Conservation (phyloP, 2,329 filamentous ascomycete species). For the Botrytis hyacinthi region DNA sequence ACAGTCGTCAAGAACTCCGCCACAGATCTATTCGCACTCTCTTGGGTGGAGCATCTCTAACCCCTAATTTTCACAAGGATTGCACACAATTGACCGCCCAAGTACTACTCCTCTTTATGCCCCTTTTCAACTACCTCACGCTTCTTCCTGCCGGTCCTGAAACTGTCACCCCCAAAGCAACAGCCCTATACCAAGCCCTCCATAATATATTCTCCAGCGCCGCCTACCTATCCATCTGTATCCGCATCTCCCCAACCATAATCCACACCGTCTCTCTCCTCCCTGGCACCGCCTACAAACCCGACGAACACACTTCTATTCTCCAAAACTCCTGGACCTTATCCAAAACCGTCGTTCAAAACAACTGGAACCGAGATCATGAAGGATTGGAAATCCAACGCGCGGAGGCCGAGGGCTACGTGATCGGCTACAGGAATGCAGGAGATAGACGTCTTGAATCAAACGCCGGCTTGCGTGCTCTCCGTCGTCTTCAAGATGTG, state of each 20-base stretch:
- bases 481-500: not conserved
- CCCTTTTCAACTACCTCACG: slow-evolving; percentile 31
- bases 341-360: slow-evolving; percentile 23
- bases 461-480: not conserved
- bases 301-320: slow-evolving; percentile 27
- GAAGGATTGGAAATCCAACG: not conserved
- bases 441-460: not conserved
- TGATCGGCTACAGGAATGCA: not conserved
- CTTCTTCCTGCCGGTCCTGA: slow-evolving; percentile 11
- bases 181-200: slow-evolving; percentile 29
- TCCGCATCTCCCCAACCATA: slow-evolving; percentile 32
- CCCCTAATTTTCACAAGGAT: slow-evolving; percentile 42
- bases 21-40: slow-evolving; percentile 27
- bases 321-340: slow-evolving; percentile 18
- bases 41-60: slow-evolving; percentile 25
- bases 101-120: slow-evolving; percentile 41
- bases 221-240: slow-evolving; percentile 31
- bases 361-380: not conserved
- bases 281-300: slow-evolving; percentile 27
- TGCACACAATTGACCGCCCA: slow-evolving; percentile 52
- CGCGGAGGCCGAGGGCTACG: not conserved
- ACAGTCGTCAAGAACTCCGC: slow-evolving; percentile 28
- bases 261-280: slow-evolving; percentile 27
- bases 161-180: slow-evolving; percentile 14
- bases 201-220: slow-evolving; percentile 34